Evolutionary conservation across 169 alveolate genomes (phyloP), one percentile per base, ranked within the genome.

Genomic region (Plasmodium yoelii): DNA sequence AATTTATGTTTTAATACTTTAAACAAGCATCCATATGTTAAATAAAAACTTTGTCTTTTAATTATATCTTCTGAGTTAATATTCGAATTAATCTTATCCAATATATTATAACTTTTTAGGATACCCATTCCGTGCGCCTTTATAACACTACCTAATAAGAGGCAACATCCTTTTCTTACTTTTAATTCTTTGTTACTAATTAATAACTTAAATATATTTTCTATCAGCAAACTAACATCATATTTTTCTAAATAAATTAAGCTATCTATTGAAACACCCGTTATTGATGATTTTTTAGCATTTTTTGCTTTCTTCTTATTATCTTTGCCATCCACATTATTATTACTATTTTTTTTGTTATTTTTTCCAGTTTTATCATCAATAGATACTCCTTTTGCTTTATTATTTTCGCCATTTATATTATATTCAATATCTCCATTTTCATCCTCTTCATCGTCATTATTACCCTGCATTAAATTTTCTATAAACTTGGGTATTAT

Each of bases 21-120:
- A 44, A 68, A 86, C 49, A 86, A 86, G 13, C 86, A 44, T 13
- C 91, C 91, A 86, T 86, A 86, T 10, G 74, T 24, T 2, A 86
- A 49, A 56, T 86, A 86, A 69, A 86, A 86, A 70, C 91, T 86
- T 51, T 86, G 91, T 44, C 91, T 86, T 55, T 86, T 86, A 59
- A 59, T 47, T 24, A 65, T 22, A 46, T 86, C 91, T 44, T 86
- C 91, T 7, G 91, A 86, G 60, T 68, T 26, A 57, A 86, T 69
- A 63, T 86, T 69, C 10, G 42, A 56, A 44, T 86, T 86, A 22
- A 86, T 59, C 28, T 68, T 69, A 6, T 65, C 72, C 47, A 86
- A 70, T 9, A 86, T 63, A 13, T 86, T 59, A 56, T 69, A 70
- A 56, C 56, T 69, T 24, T 51, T 69, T 34, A 86, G 65, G 26